Conservation (phyloP, 306 rosid species). For the Quercus rubra region DNA sequence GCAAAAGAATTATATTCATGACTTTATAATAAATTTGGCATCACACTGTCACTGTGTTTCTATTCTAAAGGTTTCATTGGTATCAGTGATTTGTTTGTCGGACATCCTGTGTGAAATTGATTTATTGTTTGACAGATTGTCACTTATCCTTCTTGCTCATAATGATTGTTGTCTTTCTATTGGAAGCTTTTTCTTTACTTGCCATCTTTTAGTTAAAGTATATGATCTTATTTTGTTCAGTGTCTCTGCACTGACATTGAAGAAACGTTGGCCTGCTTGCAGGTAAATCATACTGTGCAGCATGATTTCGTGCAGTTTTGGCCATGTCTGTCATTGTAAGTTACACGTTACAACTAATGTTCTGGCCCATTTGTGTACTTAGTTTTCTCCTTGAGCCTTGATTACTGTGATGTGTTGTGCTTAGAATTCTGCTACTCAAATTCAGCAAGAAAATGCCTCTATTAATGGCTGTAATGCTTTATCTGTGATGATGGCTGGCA, state of each 20-base stretch:
- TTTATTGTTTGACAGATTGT: not conserved
- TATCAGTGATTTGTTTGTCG: constrained; percentile 9
- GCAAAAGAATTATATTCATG: not conserved
- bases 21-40: not conserved
- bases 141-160: not conserved
- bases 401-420: not conserved
- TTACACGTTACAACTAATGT: not conserved
- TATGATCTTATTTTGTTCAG: constrained; percentile 43
- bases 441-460: not conserved
- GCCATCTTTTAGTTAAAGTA: constrained; percentile 1
- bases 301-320: not conserved
- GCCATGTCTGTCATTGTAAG: not conserved
- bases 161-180: not conserved
- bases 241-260: constrained; percentile 94
- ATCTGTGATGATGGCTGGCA: not conserved
- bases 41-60: not conserved
- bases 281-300: constrained; percentile 43
- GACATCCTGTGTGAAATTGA: not conserved
- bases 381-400: not conserved
- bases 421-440: not conserved
- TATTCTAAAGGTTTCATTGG: not conserved
- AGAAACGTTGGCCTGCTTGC: constrained; percentile 98
- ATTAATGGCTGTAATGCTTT: not conserved
- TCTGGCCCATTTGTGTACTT: not conserved
- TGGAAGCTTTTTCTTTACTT: not conserved